Conservation (phyloP, 768 basidiomycete genomes). For the Panaeolus cyanescens region DNA sequence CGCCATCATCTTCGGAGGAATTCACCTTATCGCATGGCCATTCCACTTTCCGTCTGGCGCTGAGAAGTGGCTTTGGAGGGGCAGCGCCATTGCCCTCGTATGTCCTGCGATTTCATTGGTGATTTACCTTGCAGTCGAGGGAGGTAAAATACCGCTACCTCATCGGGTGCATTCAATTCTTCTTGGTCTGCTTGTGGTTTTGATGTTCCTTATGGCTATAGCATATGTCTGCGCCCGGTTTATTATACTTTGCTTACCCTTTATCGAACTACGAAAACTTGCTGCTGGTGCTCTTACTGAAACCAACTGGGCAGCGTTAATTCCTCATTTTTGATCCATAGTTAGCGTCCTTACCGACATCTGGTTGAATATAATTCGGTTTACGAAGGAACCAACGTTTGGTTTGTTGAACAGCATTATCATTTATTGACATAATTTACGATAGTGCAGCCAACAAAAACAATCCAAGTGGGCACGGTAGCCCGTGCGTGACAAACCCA, state of each 20-base stretch:
- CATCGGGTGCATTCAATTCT: too few species aligned
- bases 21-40: slow-evolving; percentile 17
- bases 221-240: neutral
- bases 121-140: too few species aligned
- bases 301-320: neutral
- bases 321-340: neutral
- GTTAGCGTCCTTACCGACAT: too few species aligned
- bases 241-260: neutral
- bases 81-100: neutral
- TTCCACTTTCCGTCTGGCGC: slow-evolving; percentile 11
- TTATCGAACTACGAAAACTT: neutral
- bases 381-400: too few species aligned
- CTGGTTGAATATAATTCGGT: too few species aligned
- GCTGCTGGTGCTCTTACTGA: neutral
- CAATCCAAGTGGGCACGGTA: neutral
- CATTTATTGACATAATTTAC: neutral
- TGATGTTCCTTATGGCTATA: neutral
- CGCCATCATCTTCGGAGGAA: slow-evolving; percentile 15
- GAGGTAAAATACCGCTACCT: too few species aligned
- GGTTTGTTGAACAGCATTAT: neutral
- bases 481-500: neutral
- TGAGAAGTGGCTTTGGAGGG: slow-evolving; percentile 10
- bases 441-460: neutral
- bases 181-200: too few species aligned
- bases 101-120: neutral